Conservation (phyloP, 768 basidiomycete species). For the Hericium alpestre region DNA sequence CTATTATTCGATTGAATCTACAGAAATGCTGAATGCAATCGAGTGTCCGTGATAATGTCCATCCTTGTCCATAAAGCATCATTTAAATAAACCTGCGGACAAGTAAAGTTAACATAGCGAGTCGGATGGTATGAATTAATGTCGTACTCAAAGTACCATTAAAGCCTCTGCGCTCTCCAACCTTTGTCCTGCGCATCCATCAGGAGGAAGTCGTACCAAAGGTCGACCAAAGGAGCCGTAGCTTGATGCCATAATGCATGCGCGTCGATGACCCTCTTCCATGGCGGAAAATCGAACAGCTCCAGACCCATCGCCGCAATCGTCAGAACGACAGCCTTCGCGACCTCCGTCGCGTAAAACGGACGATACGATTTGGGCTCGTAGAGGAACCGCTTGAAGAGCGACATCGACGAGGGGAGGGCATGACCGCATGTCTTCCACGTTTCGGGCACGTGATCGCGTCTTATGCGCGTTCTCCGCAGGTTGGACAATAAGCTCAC, state of each 20-base stretch:
- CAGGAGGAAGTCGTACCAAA: constrained; percentile 83
- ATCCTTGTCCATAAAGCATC: too few relatives aligned
- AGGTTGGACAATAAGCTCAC: too few relatives aligned
- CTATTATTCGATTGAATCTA: too few relatives aligned
- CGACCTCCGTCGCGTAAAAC: constrained; percentile 40
- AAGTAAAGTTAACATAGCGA: too few relatives aligned
- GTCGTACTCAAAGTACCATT: too few relatives aligned
- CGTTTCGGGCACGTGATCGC: too few relatives aligned
- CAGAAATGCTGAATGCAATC: too few relatives aligned
- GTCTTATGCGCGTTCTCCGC: too few relatives aligned
- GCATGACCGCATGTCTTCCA: constrained; percentile 14
- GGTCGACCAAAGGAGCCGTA: constrained; percentile 64
- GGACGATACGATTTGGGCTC: constrained; percentile 51
- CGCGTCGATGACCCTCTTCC: constrained; percentile 69
- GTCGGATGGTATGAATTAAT: too few relatives aligned
- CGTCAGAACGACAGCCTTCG: constrained; percentile 55
- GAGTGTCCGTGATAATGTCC: too few relatives aligned
- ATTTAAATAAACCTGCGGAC: too few relatives aligned
- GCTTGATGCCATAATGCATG: constrained; percentile 89
- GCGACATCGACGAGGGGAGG: constrained; percentile 35
- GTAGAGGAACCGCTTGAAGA: constrained; percentile 45
- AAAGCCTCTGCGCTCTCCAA: constrained; percentile 41
- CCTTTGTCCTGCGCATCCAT: constrained; percentile 61
- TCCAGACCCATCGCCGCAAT: constrained; percentile 72
- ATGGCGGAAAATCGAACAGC: constrained; percentile 83